These are phyloP conservation scores for Hypomontagnella monticulosa DNA, from an alignment of 495 filamentous ascomycete species.

Conservation along the genomic window DNA sequence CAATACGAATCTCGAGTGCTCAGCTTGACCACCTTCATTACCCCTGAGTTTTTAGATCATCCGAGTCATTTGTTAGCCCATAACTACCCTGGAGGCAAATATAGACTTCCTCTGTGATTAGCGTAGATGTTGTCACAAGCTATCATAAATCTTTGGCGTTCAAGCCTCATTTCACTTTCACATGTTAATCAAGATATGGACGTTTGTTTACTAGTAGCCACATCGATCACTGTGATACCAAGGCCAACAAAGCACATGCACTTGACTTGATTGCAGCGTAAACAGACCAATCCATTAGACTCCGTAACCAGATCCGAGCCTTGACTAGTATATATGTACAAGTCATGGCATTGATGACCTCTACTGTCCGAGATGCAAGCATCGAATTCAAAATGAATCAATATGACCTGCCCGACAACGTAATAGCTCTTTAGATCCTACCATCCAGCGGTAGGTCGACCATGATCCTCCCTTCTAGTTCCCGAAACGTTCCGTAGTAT, in stretches of 20 bases:
- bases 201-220: not conserved
- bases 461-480: constrained; percentile 4
- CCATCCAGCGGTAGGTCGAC: constrained; percentile 12
- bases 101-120: no score
- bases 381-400: constrained; percentile 7
- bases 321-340: constrained; percentile 36
- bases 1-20: no score
- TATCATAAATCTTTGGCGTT: no score
- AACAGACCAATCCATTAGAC: constrained; percentile 22
- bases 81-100: no score
- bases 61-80: no score
- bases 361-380: not conserved
- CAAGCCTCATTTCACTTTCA: no score
- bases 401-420: constrained; percentile 6
- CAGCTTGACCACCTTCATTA: no score
- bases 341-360: constrained; percentile 13
- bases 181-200: no score
- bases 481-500: constrained; percentile 8
- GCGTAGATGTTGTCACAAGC: no score
- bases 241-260: not conserved
- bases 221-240: no score
- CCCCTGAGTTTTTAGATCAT: no score
- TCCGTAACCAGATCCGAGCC: constrained; percentile 18
- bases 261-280: not conserved
- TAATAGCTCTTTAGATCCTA: constrained; percentile 1